Evolutionary conservation across 257 asterid genomes (phyloP), one percentile per base, ranked within the genome.

Genomic region (Verbena officinalis): DNA sequence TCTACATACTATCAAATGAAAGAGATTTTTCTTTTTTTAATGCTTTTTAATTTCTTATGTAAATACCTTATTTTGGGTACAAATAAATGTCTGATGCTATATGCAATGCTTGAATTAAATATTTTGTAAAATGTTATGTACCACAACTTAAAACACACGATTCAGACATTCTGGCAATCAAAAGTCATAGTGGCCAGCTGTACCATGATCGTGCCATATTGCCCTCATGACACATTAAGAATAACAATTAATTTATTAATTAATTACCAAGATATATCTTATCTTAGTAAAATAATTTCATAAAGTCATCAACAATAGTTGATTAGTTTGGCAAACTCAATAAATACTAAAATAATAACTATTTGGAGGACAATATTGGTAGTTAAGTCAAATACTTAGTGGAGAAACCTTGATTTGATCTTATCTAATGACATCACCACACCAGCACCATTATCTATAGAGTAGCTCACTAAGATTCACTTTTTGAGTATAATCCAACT

Each of bases 371-470:
- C 44, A 34, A 56, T 59, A 21, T 50, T 3, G 8, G 3, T 57
- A 2, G 30, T 54, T 42, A 16, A 63, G 68, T 56, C 59, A 74
- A 55, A 36, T 70, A n/a, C 23, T 22, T 42, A 65, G 63, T 65
- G 75, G 73, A 53, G 67, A 34, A 62, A 59, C 33, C 2, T 38
- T 45, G 36, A 65, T 38, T 27, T 46, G 45, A 52, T 55, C 48
- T 53, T 52, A 59, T 69, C 68, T 53, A 45, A 51, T 17, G 43
- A 59, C 15, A 27, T 23, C 77, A 65, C 58, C 43, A 24, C 5
- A 65, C 58, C 43, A 24, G 3, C 43, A 12, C 51, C 64, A 61
- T 31, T 55, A 49, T 56, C 52, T 4, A n/a, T n/a, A n/a, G n/a
- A n/a, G n/a, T n/a, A n/a, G n/a, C n/a, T n/a, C 54, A 30, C 40